A percentile compares a stretch with the other conserved stretches of the same genome.
Conservation (phyloP, 306 rosid species). For the Herpetospermum pedunculosum region DNA sequence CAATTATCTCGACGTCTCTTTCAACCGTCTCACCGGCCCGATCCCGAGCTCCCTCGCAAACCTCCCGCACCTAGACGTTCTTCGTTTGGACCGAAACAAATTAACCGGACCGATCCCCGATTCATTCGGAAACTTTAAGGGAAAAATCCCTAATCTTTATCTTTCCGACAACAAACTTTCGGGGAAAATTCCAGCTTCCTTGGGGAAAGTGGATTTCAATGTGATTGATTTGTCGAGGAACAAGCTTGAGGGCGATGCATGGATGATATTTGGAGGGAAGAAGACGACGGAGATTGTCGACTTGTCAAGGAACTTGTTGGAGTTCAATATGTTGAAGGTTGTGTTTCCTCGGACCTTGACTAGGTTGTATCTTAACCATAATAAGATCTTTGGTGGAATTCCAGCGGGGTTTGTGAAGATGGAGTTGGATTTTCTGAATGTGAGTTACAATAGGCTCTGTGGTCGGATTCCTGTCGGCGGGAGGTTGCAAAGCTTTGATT, state of each 20-base stretch:
- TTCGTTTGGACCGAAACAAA: constrained; percentile 36
- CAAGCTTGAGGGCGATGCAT: constrained; percentile 61
- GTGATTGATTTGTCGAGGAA: constrained; percentile 43
- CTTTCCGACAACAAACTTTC: constrained; percentile 46
- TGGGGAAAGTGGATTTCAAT: constrained; percentile 18
- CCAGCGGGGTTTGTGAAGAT: constrained; percentile 27
- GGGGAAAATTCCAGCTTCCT: constrained; percentile 36
- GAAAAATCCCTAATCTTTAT: constrained; percentile 13
- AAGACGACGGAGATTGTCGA: constrained; percentile 33
- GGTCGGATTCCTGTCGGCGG: constrained; percentile 68
- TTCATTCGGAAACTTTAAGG: constrained; percentile 30
- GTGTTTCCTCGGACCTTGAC: constrained; percentile 31
- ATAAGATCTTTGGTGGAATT: constrained; percentile 34
- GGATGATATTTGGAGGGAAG: constrained; percentile 35
- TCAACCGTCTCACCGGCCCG: constrained; percentile 40
- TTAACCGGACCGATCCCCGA: constrained; percentile 33
- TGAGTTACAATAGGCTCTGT: constrained; percentile 55
- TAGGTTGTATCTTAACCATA: constrained; percentile 46
- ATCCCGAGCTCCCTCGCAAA: constrained; percentile 58
- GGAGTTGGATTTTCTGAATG: constrained; percentile 34
- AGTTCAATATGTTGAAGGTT: constrained; percentile 35
- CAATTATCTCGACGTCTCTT: constrained; percentile 28
- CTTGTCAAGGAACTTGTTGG: constrained; percentile 46
- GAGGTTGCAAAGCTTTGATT: constrained; percentile 36
- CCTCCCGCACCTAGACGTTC: constrained; percentile 14